A percentile compares a stretch with the other conserved stretches of the same genome.
Conservation (phyloP, 371 early-diverging fungal species). For the Mucor plumbeus region DNA sequence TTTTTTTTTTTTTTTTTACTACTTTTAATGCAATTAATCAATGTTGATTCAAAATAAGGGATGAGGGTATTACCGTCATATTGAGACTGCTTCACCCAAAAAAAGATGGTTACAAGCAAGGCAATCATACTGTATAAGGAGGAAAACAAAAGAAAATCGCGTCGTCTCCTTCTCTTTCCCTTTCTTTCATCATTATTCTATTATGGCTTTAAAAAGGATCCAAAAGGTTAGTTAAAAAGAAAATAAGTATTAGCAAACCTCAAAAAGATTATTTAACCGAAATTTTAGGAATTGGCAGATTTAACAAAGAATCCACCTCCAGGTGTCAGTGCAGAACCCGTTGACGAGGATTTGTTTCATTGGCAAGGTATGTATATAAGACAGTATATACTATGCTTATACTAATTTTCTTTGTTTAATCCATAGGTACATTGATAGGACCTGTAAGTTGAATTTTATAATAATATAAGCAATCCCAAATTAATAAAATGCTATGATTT, state of each 20-base stretch:
- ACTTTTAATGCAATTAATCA: no score
- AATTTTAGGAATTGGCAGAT: conserved; percentile 69
- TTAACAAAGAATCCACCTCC: conserved; percentile 71
- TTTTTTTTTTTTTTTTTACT: no score
- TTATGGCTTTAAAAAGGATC: conserved; percentile 57
- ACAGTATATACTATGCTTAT: neutral
- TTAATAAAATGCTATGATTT: no score
- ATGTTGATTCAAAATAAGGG: no score
- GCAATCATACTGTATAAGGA: neutral
- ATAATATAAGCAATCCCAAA: neutral
- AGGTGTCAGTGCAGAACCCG: conserved; percentile 69
- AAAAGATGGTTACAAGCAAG: no score
- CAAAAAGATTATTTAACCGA: neutral
- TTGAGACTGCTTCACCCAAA: neutral
- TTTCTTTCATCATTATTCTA: neutral
- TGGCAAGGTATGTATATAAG: conserved; percentile 70
- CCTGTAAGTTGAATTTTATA: conserved; percentile 43
- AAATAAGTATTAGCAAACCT: neutral
- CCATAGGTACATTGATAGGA: conserved; percentile 36
- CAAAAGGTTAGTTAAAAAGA: conserved; percentile 36
- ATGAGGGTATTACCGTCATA: no score
- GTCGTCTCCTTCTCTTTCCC: neutral
- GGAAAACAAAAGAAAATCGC: neutral
- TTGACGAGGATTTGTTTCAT: conserved; percentile 74
- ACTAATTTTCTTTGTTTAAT: neutral